Evolutionary conservation across 2,329 filamentous ascomycete species (phyloP), one percentile per base, ranked within the genome.

Genomic region (Ascochyta koolunga): DNA sequence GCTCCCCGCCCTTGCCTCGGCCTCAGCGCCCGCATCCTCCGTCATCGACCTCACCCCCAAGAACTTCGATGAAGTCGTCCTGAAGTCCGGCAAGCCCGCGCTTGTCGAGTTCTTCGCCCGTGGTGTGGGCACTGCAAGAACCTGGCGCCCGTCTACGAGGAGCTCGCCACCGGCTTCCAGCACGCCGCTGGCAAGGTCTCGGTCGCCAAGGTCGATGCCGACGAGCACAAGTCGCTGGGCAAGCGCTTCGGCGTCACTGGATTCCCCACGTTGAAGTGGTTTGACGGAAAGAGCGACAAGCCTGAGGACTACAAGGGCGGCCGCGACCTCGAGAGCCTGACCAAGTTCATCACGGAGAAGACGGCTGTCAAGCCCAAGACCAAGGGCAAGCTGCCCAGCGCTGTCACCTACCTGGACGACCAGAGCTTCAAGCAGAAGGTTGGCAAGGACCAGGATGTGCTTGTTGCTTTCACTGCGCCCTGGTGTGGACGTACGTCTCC

Each of bases 91-190:
- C 77, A 98, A 96, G 82, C 93, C 95, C 37, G 93, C 95, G 0
- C 87, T 99, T 22, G 92, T 98, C 67, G 93, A 98, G 77, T 99
- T 99, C 85, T 98, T 96, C 73, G 95, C 95, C 29, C 93, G 21
- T 99, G 95, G 95, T 99, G 95, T 73, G 96, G 95, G 27, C 95
- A 99, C 83, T 99, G 95, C 91, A 98, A 98, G 85, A 96, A 81
- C 71, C 89, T 99, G 29, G 95, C 95, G 15, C 96, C 95, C 43
- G 82, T 96, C 55, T 99, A 96, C 78, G 95, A 99, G 76, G 90
- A 99, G 74, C 86, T 99, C 37, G 95, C 86, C 40, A 76, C 82
- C 43, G 80, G 82, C 36, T 96, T 93, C 76, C 86, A 89, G 62
- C 86, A 84, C 69, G 86, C 87, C 62, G 79, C 91, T 80, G 82